Evolutionary conservation across 2,329 filamentous ascomycete species (phyloP), one percentile per base, ranked within the genome.

Genomic region (Diplodia scrobiculata): DNA sequence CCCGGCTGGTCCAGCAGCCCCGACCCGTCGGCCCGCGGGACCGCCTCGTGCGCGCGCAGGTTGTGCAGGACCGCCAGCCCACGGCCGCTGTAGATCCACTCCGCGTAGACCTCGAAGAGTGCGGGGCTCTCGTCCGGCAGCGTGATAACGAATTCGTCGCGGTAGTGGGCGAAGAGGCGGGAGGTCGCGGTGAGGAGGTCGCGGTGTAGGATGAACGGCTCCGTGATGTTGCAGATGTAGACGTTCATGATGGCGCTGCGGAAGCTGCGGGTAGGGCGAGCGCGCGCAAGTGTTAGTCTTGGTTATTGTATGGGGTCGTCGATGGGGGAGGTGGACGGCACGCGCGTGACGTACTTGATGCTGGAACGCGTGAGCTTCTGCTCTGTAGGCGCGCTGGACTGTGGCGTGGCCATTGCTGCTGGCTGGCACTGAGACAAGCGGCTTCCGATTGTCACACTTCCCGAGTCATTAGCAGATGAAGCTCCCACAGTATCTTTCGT

Each of bases 91-190:
- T 68, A 68, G 11, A 64, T 21, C 67, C 67, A 68, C 7, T 67
- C 54, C 2, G 38, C 21, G 53, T 68, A 68, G 6, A 67, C 7
- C n/a, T 64, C n/a, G 52, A 67, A 68, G 11, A 64, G 51, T 14
- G 63, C 51, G 10, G 65, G 59, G 21, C 63, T 52, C 5, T 60
- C 45, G 53, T 68, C 29, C 10, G 50, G 27, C 1, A 68, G 64
- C 2, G 10, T 52, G 3, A 68, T n/a, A 7, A 27, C n/a, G 3
- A 47, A 54, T n/a, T 63, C 62, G 47, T 4, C n/a, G 21, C 45
- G 47, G n/a, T 62, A 27, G 27, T 41, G 51, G 48, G n/a, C 41
- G 51, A 68, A 66, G 67, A 66, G 66, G 6, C 19, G n/a, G 5
- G 62, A 65, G 13, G 52, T 36, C 0, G 50, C 21, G 45, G 52